Conservation (phyloP, 2,329 filamentous ascomycete genomes). For the Ascochyta pisi region DNA sequence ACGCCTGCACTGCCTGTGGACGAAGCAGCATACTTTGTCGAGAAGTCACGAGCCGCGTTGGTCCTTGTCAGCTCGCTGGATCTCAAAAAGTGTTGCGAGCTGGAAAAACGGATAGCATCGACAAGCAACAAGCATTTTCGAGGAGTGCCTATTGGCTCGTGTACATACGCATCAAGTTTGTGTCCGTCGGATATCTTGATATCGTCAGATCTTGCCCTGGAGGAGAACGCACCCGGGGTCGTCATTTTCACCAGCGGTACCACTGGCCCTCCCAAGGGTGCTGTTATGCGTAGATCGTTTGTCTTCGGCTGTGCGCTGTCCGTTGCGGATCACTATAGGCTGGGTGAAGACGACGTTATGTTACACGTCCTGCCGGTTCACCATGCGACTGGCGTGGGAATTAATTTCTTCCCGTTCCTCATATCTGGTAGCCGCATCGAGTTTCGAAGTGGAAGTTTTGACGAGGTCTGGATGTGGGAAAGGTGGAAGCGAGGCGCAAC, state of each 20-base stretch:
- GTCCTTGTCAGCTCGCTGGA: slow-evolving; percentile 49
- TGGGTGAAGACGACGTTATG: slow-evolving; percentile 43
- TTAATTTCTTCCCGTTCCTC: slow-evolving; percentile 47
- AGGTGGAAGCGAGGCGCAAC: slow-evolving; percentile 41
- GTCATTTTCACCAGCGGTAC: slow-evolving; percentile 59
- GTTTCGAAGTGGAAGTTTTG: slow-evolving; percentile 46
- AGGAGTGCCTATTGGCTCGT: slow-evolving; percentile 48
- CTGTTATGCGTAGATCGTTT: slow-evolving; percentile 54
- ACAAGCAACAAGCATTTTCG: slow-evolving; percentile 43
- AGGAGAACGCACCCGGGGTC: slow-evolving; percentile 51
- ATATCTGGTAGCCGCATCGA: slow-evolving; percentile 43
- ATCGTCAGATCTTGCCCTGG: slow-evolving; percentile 50
- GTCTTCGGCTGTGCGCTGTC: slow-evolving; percentile 45
- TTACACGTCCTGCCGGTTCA: slow-evolving; percentile 48
- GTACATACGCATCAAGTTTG: slow-evolving; percentile 38
- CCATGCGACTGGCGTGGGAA: slow-evolving; percentile 46
- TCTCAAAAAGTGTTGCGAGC: slow-evolving; percentile 36
- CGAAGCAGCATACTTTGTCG: slow-evolving; percentile 55
- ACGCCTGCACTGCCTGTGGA: slow-evolving; percentile 51
- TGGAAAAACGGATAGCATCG: slow-evolving; percentile 35
- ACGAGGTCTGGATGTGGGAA: slow-evolving; percentile 46
- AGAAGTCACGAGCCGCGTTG: slow-evolving; percentile 49
- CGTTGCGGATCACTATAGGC: slow-evolving; percentile 43
- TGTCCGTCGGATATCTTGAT: slow-evolving; percentile 46
- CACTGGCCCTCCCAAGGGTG: slow-evolving; percentile 55